Conservation (phyloP, 2,329 filamentous ascomycete genomes). For the Aspergillus eucalypticola region DNA sequence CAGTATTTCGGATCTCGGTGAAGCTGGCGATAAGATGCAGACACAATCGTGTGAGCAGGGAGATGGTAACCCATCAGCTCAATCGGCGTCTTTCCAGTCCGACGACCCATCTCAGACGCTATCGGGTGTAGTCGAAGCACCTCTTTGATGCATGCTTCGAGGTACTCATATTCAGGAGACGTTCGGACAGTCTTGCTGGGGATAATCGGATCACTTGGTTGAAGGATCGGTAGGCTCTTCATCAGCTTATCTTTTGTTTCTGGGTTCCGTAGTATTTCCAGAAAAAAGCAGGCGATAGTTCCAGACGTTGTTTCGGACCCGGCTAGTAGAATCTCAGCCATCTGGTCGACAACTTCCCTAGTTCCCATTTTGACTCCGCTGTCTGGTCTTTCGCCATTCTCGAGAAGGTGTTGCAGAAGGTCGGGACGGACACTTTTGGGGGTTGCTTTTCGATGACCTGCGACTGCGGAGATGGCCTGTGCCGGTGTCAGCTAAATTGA, state of each 20-base stretch:
- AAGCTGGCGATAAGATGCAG: too few relatives aligned
- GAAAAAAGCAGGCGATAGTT: constrained; percentile 5
- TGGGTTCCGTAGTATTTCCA: neutral
- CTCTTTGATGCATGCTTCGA: constrained; percentile 9
- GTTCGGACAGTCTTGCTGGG: constrained; percentile 5
- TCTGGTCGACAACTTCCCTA: constrained; percentile 2
- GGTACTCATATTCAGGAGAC: neutral
- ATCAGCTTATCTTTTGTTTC: neutral
- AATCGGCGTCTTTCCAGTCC: neutral
- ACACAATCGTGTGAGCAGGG: too few relatives aligned
- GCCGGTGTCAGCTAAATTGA: neutral
- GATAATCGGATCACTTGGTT: neutral
- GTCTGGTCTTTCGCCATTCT: neutral
- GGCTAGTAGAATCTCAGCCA: constrained; percentile 1
- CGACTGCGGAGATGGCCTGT: neutral
- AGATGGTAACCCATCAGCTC: neutral
- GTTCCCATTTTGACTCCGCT: neutral
- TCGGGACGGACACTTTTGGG: neutral
- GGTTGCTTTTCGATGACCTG: too few relatives aligned
- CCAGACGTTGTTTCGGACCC: constrained; percentile 7
- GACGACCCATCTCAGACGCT: constrained; percentile 10
- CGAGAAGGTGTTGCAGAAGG: constrained; percentile 1
- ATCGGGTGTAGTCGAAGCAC: constrained; percentile 6
- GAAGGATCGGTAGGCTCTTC: neutral
- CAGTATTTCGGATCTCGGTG: too few relatives aligned